Evolutionary conservation across 768 basidiomycete species (phyloP), one percentile per base, ranked within the genome.

Genomic region (Mycena amicta): DNA sequence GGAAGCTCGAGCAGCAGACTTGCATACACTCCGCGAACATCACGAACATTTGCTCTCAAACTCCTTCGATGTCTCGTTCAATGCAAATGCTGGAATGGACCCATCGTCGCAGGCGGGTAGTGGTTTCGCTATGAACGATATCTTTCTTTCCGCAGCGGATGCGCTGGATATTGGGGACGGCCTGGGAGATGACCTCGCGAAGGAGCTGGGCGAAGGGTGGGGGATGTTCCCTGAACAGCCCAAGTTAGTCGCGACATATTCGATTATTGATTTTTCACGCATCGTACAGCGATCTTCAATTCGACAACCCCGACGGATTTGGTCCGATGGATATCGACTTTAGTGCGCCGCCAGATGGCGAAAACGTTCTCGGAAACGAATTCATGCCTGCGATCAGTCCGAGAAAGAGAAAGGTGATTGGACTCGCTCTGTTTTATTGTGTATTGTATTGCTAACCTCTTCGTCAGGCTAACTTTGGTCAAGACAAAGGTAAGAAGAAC

Each of bases 141-240:
- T 83, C 40, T 76, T 83, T 37, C 80, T 87, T 52, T 73, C 66
- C 2, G 71, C 76, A 8, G 77, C 80, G 20, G 88, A 84, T 53
- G 85, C 77, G 22, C 65, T 86, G 23, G 88, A 84, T 59, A 67
- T 87, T 18, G 81, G 73, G n/a, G 81, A 77, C 5, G 85, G 80
- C 22, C 71, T 92, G 18, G 89, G 86, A 3, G 89, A 90, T 46
- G 91, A 92, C 64, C 74, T 93, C 26, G 89, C 87, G 6, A 80
- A 78, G 60, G 90, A 93, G 64, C 77, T 93, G 2, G 91, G 90
- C 28, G 84, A 85, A 65, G 85, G 79, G 23, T 92, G 90, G 89
- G 83, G 79, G 20, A 67, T 57, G 22, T 75, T 74, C 45, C 72
- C 73, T 6, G 59, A 53, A 37, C 64, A 56, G 56, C 60, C 66